Evolutionary conservation across 2,329 filamentous ascomycete species (phyloP), one percentile per base, ranked within the genome.

Genomic region (Neopestalotiopsis rosae): DNA sequence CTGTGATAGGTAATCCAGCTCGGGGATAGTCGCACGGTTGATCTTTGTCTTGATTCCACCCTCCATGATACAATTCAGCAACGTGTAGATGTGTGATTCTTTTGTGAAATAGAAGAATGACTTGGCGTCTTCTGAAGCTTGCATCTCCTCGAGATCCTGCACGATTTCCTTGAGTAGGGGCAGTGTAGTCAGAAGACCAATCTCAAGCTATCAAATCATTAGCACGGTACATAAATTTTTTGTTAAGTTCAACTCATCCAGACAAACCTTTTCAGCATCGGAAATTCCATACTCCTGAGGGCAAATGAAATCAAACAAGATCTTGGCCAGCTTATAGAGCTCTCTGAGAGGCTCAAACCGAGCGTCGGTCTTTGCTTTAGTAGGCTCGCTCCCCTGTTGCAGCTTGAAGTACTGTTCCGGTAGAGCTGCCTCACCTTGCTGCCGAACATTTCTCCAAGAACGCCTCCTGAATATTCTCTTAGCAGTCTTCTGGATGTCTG

Each of bases 71-170:
- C 95, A 98, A 80, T 99, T 99, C 69, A 99, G 89, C 5, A 99
- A 88, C 5, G 96, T 99, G 83, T 99, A 99, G 72, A 99, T 98
- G 79, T 99, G 96, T 0, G 94, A 97, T 81, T 99, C 96, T 81
- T 99, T 99, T 72, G 96, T 99, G 81, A 99, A 99, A 83, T 99
- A 99, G 82, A 98, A 94, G 85, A 98, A 98, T 1, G 92, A 95
- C 79, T 98, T 98, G 59, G 95, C 94, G 73, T 97, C 93, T 66
- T 95, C 92, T 0, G 94, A 97, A 3, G 96, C 95, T 81, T 99
- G 96, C 81, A 70, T 94, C 81, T 98, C 95, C 82, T 99, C 97
- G 2, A 99, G 87, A 76, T 99, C 95, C 77, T 95, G 92, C 6
- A 99, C 96, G 75, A 99, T 98, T 81, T 99, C 96, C 79, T 97